Percentiles rank a stretch among this genome's conserved stretches.
Evolutionary conservation across 805 yeast genomes (phyloP).

Genomic region (Clavispora carvajalis): DNA sequence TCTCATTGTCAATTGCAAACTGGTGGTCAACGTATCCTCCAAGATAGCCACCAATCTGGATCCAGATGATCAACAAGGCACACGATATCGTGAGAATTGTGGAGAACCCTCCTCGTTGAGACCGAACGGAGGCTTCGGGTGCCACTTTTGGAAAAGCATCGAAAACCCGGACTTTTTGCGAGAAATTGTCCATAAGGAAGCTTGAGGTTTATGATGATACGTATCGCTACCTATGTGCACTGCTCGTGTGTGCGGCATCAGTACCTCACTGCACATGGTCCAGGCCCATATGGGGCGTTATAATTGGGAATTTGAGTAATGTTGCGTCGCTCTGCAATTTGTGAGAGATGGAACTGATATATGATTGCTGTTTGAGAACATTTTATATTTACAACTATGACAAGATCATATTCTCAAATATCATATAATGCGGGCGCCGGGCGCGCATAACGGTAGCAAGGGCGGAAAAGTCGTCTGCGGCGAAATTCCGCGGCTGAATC

Average conservation of each 20-base stretch:
- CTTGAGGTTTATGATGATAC: neutral
- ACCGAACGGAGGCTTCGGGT: constrained; percentile 58
- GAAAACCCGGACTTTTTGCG: constrained; percentile 38
- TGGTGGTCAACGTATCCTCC: constrained; percentile 79
- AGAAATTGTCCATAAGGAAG: constrained; percentile 30
- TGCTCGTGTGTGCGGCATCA: no score
- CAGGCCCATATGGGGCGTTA: neutral
- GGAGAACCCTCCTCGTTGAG: constrained; percentile 72
- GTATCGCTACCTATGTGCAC: neutral
- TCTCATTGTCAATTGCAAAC: constrained; percentile 63
- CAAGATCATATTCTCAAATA: no score
- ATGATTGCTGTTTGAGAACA: no score
- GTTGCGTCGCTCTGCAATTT: neutral
- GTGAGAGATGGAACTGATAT: no score
- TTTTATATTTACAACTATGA: no score
- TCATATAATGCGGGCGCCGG: constrained; percentile 8
- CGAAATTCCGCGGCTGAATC: constrained; percentile 45
- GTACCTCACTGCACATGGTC: neutral
- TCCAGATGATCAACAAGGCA: constrained; percentile 69
- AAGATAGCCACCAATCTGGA: constrained; percentile 76
- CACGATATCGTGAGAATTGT: constrained; percentile 59
- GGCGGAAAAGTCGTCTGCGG: constrained; percentile 52
- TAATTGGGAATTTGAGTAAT: neutral
- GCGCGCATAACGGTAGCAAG: constrained; percentile 41
- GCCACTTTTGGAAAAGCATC: constrained; percentile 45